Evolutionary conservation across 2,329 filamentous ascomycete genomes (phyloP).

Genomic region (Tothia fuscella): DNA sequence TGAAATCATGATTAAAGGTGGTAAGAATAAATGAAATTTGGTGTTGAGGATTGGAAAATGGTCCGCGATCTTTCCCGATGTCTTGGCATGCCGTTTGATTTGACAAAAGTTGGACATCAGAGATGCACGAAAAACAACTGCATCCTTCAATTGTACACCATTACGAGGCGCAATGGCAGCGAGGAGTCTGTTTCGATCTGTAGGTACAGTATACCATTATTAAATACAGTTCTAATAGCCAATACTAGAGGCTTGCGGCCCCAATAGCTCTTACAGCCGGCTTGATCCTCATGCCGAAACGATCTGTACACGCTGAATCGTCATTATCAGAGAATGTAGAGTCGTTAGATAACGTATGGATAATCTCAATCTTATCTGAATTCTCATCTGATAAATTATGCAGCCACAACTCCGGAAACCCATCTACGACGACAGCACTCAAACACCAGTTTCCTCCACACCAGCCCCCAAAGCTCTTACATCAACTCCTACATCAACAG

Average conservation of each 20-base stretch:
- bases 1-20: too few species aligned
- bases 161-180: constrained; percentile 7
- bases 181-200: constrained; percentile 3
- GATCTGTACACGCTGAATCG: constrained; percentile 37
- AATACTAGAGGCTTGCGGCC: neutral
- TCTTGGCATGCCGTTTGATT: too few species aligned
- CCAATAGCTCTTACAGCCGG: constrained; percentile 23
- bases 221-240: neutral
- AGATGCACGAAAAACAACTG: neutral
- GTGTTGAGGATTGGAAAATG: too few species aligned
- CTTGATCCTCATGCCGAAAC: constrained; percentile 35
- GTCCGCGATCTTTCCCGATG: too few species aligned
- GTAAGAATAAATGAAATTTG: too few species aligned
- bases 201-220: neutral
- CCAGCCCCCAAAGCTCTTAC: constrained; percentile 13
- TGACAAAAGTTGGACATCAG: neutral
- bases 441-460: constrained; percentile 15
- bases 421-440: constrained; percentile 61
- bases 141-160: constrained; percentile 10
- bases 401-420: constrained; percentile 32
- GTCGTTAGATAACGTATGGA: constrained; percentile 14
- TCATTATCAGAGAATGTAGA: constrained; percentile 18
- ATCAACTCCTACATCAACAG: constrained; percentile 21
- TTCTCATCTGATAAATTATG: neutral
- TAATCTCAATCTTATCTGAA: neutral